phyloP scores from a whole-genome alignment of 2,329 filamentous ascomycete species.

The Pyricularia pennisetigena region DNA sequence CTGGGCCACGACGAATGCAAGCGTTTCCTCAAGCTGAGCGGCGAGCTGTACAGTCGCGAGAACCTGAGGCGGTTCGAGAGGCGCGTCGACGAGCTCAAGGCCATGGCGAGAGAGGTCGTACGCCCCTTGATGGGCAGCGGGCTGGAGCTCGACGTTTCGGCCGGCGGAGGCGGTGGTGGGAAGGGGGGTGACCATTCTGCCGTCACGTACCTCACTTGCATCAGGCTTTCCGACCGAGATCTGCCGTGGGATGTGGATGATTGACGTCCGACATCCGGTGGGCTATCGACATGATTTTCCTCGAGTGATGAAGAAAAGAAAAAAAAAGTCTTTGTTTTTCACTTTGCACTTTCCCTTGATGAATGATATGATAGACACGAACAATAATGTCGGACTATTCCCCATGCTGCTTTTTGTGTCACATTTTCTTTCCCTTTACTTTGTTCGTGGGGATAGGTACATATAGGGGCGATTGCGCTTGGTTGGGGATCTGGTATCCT shows the following conservation, averaged over 20 bases:
- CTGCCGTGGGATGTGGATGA: conserved; percentile 37
- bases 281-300: not conserved
- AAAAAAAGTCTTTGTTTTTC: not conserved
- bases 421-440: not conserved
- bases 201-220: conserved; percentile 41
- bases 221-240: conserved; percentile 35
- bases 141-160: conserved; percentile 62
- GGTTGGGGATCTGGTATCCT: not conserved
- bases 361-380: not conserved
- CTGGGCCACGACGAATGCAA: conserved; percentile 83
- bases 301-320: not conserved
- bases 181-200: conserved; percentile 24
- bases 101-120: conserved; percentile 71
- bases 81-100: conserved; percentile 80
- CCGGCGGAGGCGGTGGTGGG: conserved; percentile 24
- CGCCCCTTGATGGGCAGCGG: conserved; percentile 78
- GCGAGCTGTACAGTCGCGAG: conserved; percentile 78
- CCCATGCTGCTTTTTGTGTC: not conserved
- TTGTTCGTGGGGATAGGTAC: not conserved
- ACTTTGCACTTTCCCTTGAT: not conserved
- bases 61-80: conserved; percentile 78
- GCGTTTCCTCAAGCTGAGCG: conserved; percentile 73
- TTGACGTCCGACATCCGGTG: conserved; percentile 4
- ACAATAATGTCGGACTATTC: not conserved
- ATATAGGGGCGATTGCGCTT: not conserved